Evolutionary conservation across 202 grass and related monocot genomes (phyloP).

Genomic region (Digitaria exilis): DNA sequence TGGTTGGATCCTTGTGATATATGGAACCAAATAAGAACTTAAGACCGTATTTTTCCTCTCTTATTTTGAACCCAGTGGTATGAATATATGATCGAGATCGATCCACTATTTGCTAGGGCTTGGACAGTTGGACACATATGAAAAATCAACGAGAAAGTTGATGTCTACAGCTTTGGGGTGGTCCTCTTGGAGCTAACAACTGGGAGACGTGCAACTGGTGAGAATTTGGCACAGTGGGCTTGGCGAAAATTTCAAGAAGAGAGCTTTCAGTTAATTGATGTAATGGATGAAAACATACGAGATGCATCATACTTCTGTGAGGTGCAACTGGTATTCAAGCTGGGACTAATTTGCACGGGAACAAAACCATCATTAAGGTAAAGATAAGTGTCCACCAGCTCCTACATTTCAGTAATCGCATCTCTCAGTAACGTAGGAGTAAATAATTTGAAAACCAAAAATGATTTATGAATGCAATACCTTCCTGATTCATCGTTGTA

Average conservation of each 20-base stretch:
- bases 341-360: too few species aligned
- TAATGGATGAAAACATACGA: too few species aligned
- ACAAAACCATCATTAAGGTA: too few species aligned
- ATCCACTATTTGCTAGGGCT: slow-evolving; percentile 18
- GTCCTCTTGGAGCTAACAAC: slow-evolving; percentile 62
- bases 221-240: slow-evolving; percentile 46
- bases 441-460: too few species aligned
- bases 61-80: not conserved
- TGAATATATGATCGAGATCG: not conserved
- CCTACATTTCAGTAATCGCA: too few species aligned
- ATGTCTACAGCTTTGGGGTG: slow-evolving; percentile 65
- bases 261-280: too few species aligned
- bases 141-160: slow-evolving; percentile 58
- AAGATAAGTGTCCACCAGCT: too few species aligned
- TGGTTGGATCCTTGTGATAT: slow-evolving; percentile 59
- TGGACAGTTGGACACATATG: not conserved
- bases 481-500: slow-evolving; percentile 25
- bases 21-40: slow-evolving; percentile 52
- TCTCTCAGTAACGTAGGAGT: too few species aligned
- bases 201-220: slow-evolving; percentile 14
- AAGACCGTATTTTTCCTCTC: not conserved
- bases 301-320: too few species aligned
- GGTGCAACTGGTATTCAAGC: too few species aligned
- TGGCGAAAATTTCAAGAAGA: too few species aligned
- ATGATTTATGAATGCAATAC: not conserved